Evolutionary conservation across 177 flowering plant genomes (phyloP), one percentile per base, ranked within the genome.

Genomic region (Vitis hybrid): DNA sequence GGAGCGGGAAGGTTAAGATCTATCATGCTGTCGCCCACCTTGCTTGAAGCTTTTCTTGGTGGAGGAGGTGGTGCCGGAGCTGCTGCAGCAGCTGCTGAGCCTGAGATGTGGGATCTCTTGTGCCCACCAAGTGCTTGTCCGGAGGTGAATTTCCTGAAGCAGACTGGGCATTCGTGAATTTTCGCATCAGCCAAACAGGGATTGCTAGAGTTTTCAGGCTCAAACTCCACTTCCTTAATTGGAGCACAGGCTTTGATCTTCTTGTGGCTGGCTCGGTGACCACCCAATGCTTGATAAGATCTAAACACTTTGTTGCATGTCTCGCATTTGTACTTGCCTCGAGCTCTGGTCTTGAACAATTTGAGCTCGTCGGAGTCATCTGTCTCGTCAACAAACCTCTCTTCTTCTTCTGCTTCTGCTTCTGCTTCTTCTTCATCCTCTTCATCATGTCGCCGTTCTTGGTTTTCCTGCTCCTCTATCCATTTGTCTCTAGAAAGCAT

Each of bases 71-170:
- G 4, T 30, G n/a, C 17, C 15, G 49, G 19, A 6, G 59, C 19
- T 2, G 67, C 55, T 11, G 62, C 19, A 13, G 65, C 52, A 26
- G 68, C 39, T 8, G 67, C 63, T 51, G 62, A 67, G 57, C 68
- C 79, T 26, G 60, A 71, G 4, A 70, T 70, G 67, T 89, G 93
- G 3, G 91, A 80, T 74, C 93, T 78, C 62, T 89, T 89, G 63
- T 89, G 93, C 9, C 93, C 93, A 15, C 93, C 93, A 1, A 87
- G 85, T 0, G 93, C 93, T 72, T 89, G 93, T 0, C 93, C 93
- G 1, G 93, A 84, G 0, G 83, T 30, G 30, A 89, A 89, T 1
- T 84, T 82, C 73, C 86, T 78, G 48, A 70, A 74, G 74, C 93
- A 89, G 60, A 80, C 75, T 1, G 88, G 90, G 57, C 93, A 89